Conservation (phyloP, 768 basidiomycete species). For the Boletus insuetus region DNA sequence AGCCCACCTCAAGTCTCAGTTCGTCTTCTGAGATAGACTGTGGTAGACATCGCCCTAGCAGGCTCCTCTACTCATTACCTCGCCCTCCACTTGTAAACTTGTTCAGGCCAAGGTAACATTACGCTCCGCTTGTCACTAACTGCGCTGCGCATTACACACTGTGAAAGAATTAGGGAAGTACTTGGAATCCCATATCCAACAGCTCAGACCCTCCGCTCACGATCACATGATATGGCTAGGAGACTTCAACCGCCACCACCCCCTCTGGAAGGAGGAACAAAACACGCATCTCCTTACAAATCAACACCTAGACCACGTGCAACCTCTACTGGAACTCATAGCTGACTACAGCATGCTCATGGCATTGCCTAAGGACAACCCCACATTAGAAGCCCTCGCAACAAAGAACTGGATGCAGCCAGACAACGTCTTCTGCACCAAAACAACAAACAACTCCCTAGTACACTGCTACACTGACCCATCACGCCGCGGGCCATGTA, state of each 20-base stretch:
- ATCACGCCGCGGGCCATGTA: neutral
- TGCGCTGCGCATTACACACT: too few species aligned
- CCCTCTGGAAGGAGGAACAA: constrained; percentile 25
- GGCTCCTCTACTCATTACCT: too few species aligned
- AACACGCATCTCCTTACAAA: constrained; percentile 25
- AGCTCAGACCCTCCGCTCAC: neutral
- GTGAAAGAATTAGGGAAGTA: neutral
- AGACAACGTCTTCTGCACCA: constrained; percentile 12
- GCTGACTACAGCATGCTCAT: constrained; percentile 30
- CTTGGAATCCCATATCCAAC: neutral
- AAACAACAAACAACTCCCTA: neutral
- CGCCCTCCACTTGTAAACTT: too few species aligned
- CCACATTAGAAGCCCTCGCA: constrained; percentile 31
- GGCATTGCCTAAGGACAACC: constrained; percentile 32
- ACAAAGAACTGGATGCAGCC: constrained; percentile 28
- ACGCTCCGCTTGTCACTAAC: too few species aligned
- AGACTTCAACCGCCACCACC: constrained; percentile 36
- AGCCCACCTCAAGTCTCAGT: too few species aligned
- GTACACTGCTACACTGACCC: neutral
- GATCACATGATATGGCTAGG: constrained; percentile 24
- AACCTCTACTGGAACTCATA: neutral
- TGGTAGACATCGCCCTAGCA: too few species aligned
- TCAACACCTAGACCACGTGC: neutral
- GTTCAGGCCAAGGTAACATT: too few species aligned
- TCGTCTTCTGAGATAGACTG: too few species aligned